Conservation (phyloP, 1,139 yeast species). For the Candida sp. region DNA sequence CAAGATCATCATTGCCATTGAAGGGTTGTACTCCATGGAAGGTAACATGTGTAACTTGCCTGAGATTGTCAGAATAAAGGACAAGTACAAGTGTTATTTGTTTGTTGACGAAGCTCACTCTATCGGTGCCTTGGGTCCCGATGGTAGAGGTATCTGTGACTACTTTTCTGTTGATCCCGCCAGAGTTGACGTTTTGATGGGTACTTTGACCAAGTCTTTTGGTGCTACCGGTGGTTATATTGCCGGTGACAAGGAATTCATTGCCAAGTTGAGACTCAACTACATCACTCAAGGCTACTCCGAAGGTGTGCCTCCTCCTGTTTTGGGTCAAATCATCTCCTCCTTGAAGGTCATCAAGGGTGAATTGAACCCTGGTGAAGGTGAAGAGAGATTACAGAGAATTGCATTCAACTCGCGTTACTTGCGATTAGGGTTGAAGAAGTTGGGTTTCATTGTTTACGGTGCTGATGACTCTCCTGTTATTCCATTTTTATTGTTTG, state of each 20-base stretch:
- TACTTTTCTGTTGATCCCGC: slow-evolving; percentile 81
- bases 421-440: slow-evolving; percentile 85
- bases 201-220: slow-evolving; percentile 95
- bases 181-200: slow-evolving; percentile 89
- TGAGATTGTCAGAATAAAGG: slow-evolving; percentile 69
- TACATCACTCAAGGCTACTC: slow-evolving; percentile 79
- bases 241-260: slow-evolving; percentile 70
- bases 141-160: slow-evolving; percentile 95
- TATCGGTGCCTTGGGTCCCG: slow-evolving; percentile 96
- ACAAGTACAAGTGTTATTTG: slow-evolving; percentile 86
- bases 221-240: slow-evolving; percentile 99
- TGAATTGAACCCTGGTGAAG: slow-evolving; percentile 89
- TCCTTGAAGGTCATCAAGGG: slow-evolving; percentile 84
- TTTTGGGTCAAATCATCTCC: slow-evolving; percentile 84
- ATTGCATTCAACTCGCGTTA: slow-evolving; percentile 96
- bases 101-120: slow-evolving; percentile 99
- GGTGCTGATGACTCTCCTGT: slow-evolving; percentile 99
- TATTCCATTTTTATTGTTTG: slow-evolving; percentile 82
- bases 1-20: slow-evolving; percentile 91
- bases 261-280: slow-evolving; percentile 75
- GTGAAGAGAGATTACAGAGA: slow-evolving; percentile 86
- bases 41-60: slow-evolving; percentile 95
- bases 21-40: slow-evolving; percentile 98
- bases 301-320: slow-evolving; percentile 91
- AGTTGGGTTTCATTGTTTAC: slow-evolving; percentile 90